Percentiles rank a stretch among this genome's conserved stretches.
phyloP scores from a whole-genome alignment of 352 stramenopile species.

The Peronosclerospora sorghi region DNA sequence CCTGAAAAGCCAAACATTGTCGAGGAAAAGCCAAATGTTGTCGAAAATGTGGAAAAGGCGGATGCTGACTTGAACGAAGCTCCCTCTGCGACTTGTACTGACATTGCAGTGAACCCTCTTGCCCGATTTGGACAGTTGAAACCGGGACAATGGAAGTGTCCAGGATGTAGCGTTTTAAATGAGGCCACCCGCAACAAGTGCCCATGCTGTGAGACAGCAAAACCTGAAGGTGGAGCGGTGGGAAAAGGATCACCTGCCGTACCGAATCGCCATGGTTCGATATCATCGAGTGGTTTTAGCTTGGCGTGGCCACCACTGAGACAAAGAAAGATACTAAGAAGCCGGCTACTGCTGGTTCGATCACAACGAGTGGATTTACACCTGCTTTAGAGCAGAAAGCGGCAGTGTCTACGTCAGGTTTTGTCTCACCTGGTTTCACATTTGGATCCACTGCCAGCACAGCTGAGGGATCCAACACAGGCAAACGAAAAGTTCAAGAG shows the following conservation, averaged over 20 bases:
- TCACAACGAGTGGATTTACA: conserved; percentile 26
- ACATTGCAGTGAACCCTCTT: conserved; percentile 32
- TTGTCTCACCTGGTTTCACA: too few relatives aligned
- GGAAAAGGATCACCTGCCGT: conserved; percentile 2
- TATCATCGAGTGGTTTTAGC: conserved; percentile 21
- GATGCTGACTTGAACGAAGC: not conserved
- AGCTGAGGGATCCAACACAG: conserved; percentile 5
- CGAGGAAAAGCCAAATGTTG: conserved; percentile 7
- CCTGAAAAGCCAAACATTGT: conserved; percentile 9
- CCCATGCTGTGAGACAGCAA: too few relatives aligned
- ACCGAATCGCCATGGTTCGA: conserved; percentile 7
- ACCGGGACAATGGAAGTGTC: too few relatives aligned
- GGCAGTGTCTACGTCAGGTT: too few relatives aligned
- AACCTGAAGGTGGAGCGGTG: conserved; percentile 18
- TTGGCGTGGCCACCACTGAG: conserved; percentile 20
- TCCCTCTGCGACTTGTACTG: conserved; percentile 5
- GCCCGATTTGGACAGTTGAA: conserved; percentile 53
- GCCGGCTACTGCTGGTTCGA: conserved; percentile 6
- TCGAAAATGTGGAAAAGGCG: conserved; percentile 3
- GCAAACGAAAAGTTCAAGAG: too few relatives aligned
- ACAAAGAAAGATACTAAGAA: conserved; percentile 14
- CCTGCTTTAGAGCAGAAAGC: conserved; percentile 21
- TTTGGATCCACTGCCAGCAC: conserved; percentile 2
- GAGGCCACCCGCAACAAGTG: too few relatives aligned
- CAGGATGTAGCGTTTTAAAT: too few relatives aligned